Percentiles rank a stretch among this genome's conserved stretches.
These are phyloP conservation scores for Neurospora terricola DNA, from an alignment of 495 filamentous ascomycete genomes.

Conservation along the genomic window DNA sequence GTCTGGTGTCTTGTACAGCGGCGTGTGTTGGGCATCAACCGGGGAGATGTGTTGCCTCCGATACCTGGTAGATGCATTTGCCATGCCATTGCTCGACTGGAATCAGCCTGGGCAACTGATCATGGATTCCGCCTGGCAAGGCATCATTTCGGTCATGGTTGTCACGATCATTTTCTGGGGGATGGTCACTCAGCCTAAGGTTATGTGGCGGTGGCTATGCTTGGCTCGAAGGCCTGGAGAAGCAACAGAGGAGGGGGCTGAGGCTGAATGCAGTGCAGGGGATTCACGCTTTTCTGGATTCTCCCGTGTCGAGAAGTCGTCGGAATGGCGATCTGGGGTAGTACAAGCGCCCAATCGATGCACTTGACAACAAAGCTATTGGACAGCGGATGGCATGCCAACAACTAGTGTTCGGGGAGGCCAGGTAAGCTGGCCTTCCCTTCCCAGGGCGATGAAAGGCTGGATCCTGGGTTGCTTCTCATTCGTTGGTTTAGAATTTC, in stretches of 20 bases:
- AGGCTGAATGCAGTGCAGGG: too few species aligned
- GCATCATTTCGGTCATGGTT: neutral
- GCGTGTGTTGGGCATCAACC: neutral
- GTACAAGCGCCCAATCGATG: neutral
- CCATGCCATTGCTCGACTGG: neutral
- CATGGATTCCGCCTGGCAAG: neutral
- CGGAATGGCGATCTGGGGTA: neutral
- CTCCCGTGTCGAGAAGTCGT: neutral
- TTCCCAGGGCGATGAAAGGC: too few species aligned
- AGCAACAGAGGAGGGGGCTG: too few species aligned
- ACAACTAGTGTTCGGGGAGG: too few species aligned
- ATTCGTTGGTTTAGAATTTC: too few species aligned
- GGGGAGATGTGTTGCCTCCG: neutral
- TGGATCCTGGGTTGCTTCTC: too few species aligned
- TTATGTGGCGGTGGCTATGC: neutral
- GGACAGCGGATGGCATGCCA: neutral
- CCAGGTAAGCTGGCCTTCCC: too few species aligned
- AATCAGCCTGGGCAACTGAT: neutral
- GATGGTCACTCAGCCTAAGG: neutral
- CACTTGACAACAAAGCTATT: neutral
- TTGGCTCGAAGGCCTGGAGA: neutral
- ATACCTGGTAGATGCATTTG: neutral
- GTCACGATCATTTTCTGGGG: neutral
- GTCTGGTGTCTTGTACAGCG: neutral
- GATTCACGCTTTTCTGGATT: neutral